Evolutionary conservation across 2,329 filamentous ascomycete species (phyloP), one percentile per base, ranked within the genome.

Genomic region (Aciculosporium take): DNA sequence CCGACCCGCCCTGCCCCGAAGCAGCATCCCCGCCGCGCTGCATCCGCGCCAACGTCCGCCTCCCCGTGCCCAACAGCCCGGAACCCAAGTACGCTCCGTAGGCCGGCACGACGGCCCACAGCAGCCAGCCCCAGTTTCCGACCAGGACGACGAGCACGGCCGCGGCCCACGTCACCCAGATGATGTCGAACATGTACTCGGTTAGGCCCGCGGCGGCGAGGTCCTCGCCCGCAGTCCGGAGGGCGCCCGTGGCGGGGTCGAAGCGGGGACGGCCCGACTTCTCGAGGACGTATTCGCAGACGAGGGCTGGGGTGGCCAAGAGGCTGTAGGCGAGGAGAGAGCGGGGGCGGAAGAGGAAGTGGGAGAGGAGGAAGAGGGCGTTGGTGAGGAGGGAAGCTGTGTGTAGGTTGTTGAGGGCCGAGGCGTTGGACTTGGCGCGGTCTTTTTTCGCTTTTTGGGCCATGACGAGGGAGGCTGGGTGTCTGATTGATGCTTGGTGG

Each of bases 141-240:
- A 89, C 74, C 23, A 94, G 48, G 13, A 81, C 72, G 12, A 81
- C 87, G n/a, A 81, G 60, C 7, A 80, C 62, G 31, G 85, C 67
- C 41, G 79, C 83, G 9, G 76, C 79, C 80, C 88, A 95, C 0
- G 87, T 95, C 66, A 94, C 86, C 75, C 94, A 96, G 40, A 94
- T 68, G 38, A 94, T 76, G 64, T 98, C 91, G 73, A 94, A 98
- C 82, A 96, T 85, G 68, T 93, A 96, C 64, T 95, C 91, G 9
- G 89, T 96, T 67, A 98, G 65, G 4, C 91, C 91, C 27, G 81
- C 74, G 8, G 86, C 84, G 40, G 83, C 78, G 39, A 98, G 74
- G 59, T 98, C 91, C 58, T 96, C 88, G 33, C 91, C 89, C 1
- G 84, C 69, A 25, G 72, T 76, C 57, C 76, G 79, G 46, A 96